These are phyloP conservation scores for Juglanconis oblonga DNA, from an alignment of 2,329 filamentous ascomycete species.

Conservation along the genomic window DNA sequence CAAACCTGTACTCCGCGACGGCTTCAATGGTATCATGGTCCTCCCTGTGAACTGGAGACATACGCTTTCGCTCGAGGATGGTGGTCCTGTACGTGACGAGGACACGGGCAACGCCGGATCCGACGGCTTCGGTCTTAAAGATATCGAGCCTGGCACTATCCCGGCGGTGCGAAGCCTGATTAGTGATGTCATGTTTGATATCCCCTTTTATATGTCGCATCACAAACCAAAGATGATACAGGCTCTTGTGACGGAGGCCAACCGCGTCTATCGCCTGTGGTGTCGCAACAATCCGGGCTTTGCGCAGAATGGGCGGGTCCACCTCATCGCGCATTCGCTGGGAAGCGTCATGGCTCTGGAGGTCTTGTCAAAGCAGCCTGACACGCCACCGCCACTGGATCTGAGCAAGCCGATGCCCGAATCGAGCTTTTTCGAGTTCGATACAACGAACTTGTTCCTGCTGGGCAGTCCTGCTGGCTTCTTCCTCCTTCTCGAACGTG, in stretches of 20 bases:
- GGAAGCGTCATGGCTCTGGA: constrained; percentile 95
- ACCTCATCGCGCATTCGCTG: constrained; percentile 89
- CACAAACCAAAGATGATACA: constrained; percentile 94
- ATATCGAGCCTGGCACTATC: constrained; percentile 88
- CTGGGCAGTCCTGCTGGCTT: constrained; percentile 89
- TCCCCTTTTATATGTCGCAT: constrained; percentile 95
- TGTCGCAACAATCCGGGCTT: constrained; percentile 91
- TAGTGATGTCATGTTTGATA: constrained; percentile 96
- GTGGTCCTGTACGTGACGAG: constrained; percentile 56
- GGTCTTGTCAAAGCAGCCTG: constrained; percentile 86
- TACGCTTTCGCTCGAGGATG: constrained; percentile 82
- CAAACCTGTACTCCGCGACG: constrained; percentile 70
- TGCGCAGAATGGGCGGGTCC: constrained; percentile 74
- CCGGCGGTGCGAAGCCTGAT: constrained; percentile 92
- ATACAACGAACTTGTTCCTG: constrained; percentile 85
- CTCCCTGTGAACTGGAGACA: constrained; percentile 93
- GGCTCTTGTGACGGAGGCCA: constrained; percentile 85
- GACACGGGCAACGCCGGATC: constrained; percentile 52
- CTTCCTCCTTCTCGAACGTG: constrained; percentile 82
- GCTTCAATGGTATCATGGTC: constrained; percentile 89
- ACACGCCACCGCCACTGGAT: constrained; percentile 54
- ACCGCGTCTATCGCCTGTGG: constrained; percentile 94
- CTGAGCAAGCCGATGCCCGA: constrained; percentile 37
- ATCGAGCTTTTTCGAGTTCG: constrained; percentile 77
- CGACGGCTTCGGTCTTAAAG: constrained; percentile 66